phyloP scores from a whole-genome alignment of 305 asterid species.

The Fraxinus nigra region DNA sequence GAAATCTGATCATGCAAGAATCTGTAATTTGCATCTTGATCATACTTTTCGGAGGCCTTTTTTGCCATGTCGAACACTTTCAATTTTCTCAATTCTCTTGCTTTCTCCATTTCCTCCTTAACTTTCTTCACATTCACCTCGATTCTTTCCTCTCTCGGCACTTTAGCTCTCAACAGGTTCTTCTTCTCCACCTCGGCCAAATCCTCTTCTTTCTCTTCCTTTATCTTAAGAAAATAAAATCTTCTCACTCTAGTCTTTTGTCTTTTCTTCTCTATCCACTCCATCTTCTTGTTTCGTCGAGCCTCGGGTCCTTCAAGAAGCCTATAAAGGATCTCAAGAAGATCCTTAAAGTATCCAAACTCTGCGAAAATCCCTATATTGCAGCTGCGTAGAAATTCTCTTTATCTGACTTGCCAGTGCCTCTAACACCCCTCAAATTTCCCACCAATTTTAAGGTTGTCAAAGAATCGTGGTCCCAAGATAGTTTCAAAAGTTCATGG shows the following conservation, averaged over 20 bases:
- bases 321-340: slow-evolving; percentile 35
- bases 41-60: slow-evolving; percentile 28
- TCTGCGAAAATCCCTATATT: slow-evolving; percentile 31
- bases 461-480: slow-evolving; percentile 34
- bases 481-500: slow-evolving; percentile 18
- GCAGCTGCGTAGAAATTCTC: slow-evolving; percentile 35
- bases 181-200: neutral
- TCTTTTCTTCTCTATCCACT: neutral
- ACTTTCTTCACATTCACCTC: slow-evolving; percentile 14
- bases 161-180: neutral
- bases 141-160: slow-evolving; percentile 13
- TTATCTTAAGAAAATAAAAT: neutral
- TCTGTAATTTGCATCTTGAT: slow-evolving; percentile 29
- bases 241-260: neutral
- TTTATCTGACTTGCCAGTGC: slow-evolving; percentile 42
- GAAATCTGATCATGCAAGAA: slow-evolving; percentile 29
- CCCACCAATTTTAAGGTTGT: slow-evolving; percentile 31
- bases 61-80: slow-evolving; percentile 26
- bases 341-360: slow-evolving; percentile 39
- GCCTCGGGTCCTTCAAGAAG: slow-evolving; percentile 30
- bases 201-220: neutral
- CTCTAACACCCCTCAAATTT: slow-evolving; percentile 39
- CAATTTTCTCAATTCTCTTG: slow-evolving; percentile 29
- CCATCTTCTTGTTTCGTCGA: neutral
- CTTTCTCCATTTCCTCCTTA: slow-evolving; percentile 25